Conservation (phyloP, 2,329 filamentous ascomycete genomes). For the Pseudogymnoascus sp. region DNA sequence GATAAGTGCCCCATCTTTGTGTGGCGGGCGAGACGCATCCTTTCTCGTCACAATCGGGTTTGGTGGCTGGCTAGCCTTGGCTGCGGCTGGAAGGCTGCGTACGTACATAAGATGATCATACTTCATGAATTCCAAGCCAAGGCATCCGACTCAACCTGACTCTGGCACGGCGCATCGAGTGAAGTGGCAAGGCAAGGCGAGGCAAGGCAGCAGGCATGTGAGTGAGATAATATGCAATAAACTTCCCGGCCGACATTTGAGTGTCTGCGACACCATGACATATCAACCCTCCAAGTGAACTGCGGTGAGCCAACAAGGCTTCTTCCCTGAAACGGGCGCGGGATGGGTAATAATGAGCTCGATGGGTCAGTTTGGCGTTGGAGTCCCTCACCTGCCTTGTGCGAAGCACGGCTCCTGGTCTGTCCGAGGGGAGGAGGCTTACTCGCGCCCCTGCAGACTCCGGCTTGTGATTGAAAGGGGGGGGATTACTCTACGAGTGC, state of each 20-base stretch:
- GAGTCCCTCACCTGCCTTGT: background rate
- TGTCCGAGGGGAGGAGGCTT: background rate
- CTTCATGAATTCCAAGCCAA: slow-evolving; percentile 6
- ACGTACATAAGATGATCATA: slow-evolving; percentile 4
- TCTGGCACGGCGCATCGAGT: background rate
- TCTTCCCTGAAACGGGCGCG: slow-evolving; percentile 5
- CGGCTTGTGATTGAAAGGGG: background rate
- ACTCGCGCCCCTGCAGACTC: background rate
- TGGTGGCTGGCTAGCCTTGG: slow-evolving; percentile 2
- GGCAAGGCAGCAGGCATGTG: slow-evolving; percentile 3
- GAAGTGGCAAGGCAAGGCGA: slow-evolving; percentile 5
- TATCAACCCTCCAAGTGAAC: slow-evolving; percentile 3
- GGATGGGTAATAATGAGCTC: background rate
- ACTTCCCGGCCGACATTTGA: background rate
- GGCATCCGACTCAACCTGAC: slow-evolving; percentile 4
- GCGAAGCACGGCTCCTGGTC: slow-evolving; percentile 4
- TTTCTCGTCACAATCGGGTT: slow-evolving; percentile 8
- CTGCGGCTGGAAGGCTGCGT: slow-evolving; percentile 5
- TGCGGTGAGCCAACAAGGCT: slow-evolving; percentile 3
- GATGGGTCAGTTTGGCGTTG: background rate
- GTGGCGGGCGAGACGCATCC: slow-evolving; percentile 4
- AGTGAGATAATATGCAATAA: slow-evolving; percentile 3
- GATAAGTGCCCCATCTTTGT: slow-evolving; percentile 6
- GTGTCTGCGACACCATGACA: slow-evolving; percentile 5
- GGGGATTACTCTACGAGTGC: background rate